A percentile compares a stretch with the other conserved stretches of the same genome.
Evolutionary conservation across 306 rosid species (phyloP).

Genomic region (Vigna radiata): DNA sequence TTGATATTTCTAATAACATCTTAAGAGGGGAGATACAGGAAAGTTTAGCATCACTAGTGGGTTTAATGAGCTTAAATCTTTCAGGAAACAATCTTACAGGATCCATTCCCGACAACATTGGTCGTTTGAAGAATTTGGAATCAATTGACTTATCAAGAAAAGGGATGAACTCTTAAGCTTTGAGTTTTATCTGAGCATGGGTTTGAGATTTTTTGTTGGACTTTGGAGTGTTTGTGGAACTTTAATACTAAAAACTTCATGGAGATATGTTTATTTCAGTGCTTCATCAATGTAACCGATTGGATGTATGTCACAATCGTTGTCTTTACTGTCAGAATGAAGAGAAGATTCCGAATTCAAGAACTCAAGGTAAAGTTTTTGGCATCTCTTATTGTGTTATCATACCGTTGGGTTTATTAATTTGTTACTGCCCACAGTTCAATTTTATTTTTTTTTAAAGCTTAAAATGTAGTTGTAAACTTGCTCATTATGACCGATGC

Average conservation of each 20-base stretch:
- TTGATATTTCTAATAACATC: conserved; percentile 51
- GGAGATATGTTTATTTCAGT: background rate
- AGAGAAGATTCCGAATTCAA: background rate
- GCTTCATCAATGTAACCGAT: background rate
- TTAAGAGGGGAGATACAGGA: conserved; percentile 46
- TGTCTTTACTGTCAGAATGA: background rate
- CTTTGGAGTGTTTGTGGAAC: conserved; percentile 48
- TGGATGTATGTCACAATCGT: background rate
- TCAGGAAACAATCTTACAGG: background rate
- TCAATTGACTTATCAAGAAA: conserved; percentile 47
- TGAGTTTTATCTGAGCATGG: conserved; percentile 27
- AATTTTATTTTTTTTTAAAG: background rate
- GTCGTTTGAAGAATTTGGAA: background rate
- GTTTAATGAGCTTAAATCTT: conserved; percentile 40
- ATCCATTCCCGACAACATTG: background rate
- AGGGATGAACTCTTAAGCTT: background rate
- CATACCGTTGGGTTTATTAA: background rate
- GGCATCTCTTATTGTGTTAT: background rate
- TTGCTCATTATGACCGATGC: background rate
- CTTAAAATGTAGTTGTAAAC: background rate
- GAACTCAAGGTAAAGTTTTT: background rate
- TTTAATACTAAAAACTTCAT: background rate
- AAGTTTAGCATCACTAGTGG: conserved; percentile 34
- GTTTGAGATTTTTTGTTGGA: conserved; percentile 34
- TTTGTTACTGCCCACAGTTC: too few species aligned